Evolutionary conservation across 306 rosid genomes (phyloP).

Genomic region (Rosa persica): DNA sequence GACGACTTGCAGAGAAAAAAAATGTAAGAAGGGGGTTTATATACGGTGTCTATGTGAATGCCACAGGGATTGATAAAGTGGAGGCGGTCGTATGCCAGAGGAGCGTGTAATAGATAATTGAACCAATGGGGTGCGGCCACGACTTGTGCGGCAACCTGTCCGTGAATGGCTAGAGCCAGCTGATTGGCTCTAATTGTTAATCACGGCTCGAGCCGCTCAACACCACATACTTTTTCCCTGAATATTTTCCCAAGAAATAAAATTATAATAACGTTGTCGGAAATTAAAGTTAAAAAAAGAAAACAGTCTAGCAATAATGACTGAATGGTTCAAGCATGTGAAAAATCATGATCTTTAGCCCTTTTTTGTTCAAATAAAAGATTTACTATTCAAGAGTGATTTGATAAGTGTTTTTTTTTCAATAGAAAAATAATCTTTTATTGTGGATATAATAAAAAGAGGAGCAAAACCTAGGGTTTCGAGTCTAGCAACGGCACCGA

Average conservation of each 20-base stretch:
- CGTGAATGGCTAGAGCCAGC: background rate
- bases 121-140: slow-evolving; percentile 18
- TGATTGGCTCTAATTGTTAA: background rate
- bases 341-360: background rate
- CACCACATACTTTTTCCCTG: background rate
- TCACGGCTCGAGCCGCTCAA: slow-evolving; percentile 9
- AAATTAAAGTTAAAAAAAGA: background rate
- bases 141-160: background rate
- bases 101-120: background rate
- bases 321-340: background rate
- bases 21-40: slow-evolving; percentile 8
- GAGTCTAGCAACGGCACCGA: no score
- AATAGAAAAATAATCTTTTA: no score
- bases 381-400: background rate
- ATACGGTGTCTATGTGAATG: slow-evolving; percentile 10
- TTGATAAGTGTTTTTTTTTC: no score
- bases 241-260: background rate
- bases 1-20: background rate
- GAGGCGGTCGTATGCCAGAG: slow-evolving; percentile 7
- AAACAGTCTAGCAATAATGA: background rate
- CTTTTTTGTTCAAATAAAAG: no score
- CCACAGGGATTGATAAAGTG: slow-evolving; percentile 18
- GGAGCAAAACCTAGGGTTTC: no score
- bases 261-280: background rate
- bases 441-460: no score